Evolutionary conservation across 495 filamentous ascomycete species (phyloP), one percentile per base, ranked within the genome.

Genomic region (Penicillium silybi): DNA sequence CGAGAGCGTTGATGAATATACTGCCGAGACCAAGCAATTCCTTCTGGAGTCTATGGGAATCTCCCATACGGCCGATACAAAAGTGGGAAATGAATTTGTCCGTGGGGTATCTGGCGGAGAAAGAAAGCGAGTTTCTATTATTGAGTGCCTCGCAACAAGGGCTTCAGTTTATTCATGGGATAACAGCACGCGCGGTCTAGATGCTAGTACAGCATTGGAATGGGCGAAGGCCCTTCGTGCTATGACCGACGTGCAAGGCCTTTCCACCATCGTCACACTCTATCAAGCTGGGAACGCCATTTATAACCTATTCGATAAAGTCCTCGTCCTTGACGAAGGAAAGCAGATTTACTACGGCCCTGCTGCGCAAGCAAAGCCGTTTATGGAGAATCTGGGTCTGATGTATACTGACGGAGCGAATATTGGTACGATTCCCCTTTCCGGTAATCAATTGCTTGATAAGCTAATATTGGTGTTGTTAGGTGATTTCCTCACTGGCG

Each of bases 71-170:
- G 75, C 77, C 16, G 77, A 88, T 58, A 95, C 89, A 0, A 85
- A 89, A 46, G 87, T 93, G 16, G 89, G 89, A n/a, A 87, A 90
- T 54, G 80, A 83, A 6, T 88, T 83, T 54, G 77, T 91, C 41
- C 85, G 89, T 18, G 89, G 89, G 58, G 82, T 95, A 11, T 89
- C 85, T 2, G 89, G 89, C 41, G 89, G 89, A 19, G 89, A 95
- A 66, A 80, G 89, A 46, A 88, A 88, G 61, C 81, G 83, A 41
- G 81, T 87, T 1, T 84, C 80, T 0, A 86, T 87, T 59, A 78
- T 83, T 0, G 85, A 88, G 59, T 84, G 80, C 8, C 56, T 87
- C 8, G 80, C 82, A 1, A 78, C 82, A 0, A 76, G 78, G 48
- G 77, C 72, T 10, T 80, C 80, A 0, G 73, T 86, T 4, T 78